These are phyloP conservation scores for Colletotrichum orchidophilum DNA, from an alignment of 2,329 filamentous ascomycete species.

Conservation along the genomic window DNA sequence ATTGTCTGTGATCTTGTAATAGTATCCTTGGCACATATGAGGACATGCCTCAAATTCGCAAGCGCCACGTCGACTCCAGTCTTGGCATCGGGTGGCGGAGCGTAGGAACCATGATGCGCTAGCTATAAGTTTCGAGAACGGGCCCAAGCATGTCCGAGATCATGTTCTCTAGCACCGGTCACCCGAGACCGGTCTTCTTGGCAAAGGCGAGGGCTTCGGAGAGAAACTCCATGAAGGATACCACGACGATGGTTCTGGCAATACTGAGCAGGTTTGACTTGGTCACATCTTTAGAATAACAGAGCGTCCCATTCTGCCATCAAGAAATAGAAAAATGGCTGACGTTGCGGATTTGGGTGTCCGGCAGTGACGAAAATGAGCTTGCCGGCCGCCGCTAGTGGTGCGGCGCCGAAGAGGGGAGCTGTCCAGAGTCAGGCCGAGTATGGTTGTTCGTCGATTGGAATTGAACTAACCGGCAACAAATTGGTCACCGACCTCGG, in stretches of 20 bases:
- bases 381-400: constrained; percentile 52
- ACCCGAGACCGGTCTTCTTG: constrained; percentile 41
- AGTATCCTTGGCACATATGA: constrained; percentile 8
- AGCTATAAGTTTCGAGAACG: constrained; percentile 39
- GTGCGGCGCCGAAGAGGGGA: constrained; percentile 52
- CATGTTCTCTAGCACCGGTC: constrained; percentile 38
- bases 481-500: constrained; percentile 36
- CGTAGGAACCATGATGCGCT: constrained; percentile 40
- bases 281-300: constrained; percentile 51
- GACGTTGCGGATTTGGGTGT: constrained; percentile 43
- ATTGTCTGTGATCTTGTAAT: constrained; percentile 5
- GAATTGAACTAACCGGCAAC: constrained; percentile 49
- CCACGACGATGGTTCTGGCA: constrained; percentile 48
- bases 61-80: constrained; percentile 16
- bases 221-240: constrained; percentile 39
- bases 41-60: constrained; percentile 13
- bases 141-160: constrained; percentile 42
- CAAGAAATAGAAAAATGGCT: constrained; percentile 47
- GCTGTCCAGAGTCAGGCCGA: constrained; percentile 32
- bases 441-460: not conserved
- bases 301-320: constrained; percentile 49
- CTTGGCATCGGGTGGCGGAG: constrained; percentile 36
- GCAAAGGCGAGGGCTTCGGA: constrained; percentile 43
- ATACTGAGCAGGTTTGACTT: constrained; percentile 53
- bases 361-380: constrained; percentile 53